Base-by-base conservation (phyloP, 2,329 filamentous ascomycete genomes). In the Monosporascus sp. region DNA sequence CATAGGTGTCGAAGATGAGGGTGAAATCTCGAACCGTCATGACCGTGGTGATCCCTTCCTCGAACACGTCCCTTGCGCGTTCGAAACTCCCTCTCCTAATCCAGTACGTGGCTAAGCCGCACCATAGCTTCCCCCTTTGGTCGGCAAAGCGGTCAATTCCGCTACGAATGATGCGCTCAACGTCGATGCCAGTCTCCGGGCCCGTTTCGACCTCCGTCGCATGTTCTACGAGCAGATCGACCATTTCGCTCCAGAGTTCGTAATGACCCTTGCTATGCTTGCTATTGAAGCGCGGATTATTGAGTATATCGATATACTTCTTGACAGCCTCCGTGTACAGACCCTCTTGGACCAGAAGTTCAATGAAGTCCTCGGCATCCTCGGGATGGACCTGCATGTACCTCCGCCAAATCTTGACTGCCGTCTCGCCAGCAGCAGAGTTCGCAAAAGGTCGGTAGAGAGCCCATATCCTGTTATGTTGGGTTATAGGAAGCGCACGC, bases 1-100 rank as follows among this genome's bases (percentile, higher is more conserved):
- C 86, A 65, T 97, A 99, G 0, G 92, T 89, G 70, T 99, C 94
- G 63, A 99, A 99, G 46, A 97, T 87, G 51, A 97, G 82, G 1
- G 92, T 95, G 66, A 99, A 99, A 72, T 99, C 94, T 52, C 94
- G 86, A 45, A 99, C 92, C 2, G 94, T 99, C 93, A 97, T 97
- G 57, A 97, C 95, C 1, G 93, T 97, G 11, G 90, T 96, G 60
- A 97, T 90, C 45, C 90, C 95, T 70, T 97, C 92, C 71, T 99
- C 94, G 60, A 96, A 97, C 3, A 95, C 80, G 69, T 99, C 94
- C 59, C 95, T 80, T 15, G 94, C 92, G 56, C 87, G 86, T 72
- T 97, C 95, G 65, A 97, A 97, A 65, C 88, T 91, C 45, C 92
- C 92, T 67, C 86, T 85, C 54, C 90, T 90, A 67, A 95, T 96